phyloP scores from a whole-genome alignment of 257 asterid genomes.

The Anisodus tanguticus region DNA sequence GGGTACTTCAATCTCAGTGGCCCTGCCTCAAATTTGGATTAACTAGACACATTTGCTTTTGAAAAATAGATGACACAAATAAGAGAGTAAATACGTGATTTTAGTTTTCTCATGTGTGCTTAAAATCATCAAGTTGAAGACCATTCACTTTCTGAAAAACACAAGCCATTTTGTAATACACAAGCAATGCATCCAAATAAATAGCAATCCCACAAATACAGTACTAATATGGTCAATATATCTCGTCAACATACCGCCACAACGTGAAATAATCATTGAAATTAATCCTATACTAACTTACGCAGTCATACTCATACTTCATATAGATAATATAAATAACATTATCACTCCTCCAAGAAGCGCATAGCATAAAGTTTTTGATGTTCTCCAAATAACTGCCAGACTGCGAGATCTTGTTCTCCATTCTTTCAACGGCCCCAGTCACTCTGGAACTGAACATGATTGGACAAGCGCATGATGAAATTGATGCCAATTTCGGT shows the following conservation, averaged over 20 bases:
- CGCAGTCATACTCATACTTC: neutral
- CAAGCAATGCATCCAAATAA: neutral
- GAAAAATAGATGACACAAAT: too few species aligned
- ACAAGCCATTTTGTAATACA: too few species aligned
- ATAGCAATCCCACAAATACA: neutral
- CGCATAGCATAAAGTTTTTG: neutral
- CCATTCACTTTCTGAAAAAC: too few species aligned
- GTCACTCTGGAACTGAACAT: neutral
- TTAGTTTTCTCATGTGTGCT: too few species aligned
- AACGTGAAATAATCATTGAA: neutral
- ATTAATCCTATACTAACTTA: neutral
- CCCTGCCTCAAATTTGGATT: neutral
- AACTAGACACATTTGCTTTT: too few species aligned
- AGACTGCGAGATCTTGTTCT: neutral
- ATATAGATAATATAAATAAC: neutral
- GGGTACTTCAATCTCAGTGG: slow-evolving; percentile 14
- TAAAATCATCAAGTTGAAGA: too few species aligned
- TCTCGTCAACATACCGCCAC: neutral
- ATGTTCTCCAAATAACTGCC: neutral
- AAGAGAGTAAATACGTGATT: too few species aligned
- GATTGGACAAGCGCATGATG: neutral
- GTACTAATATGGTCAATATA: neutral
- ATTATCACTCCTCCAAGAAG: slow-evolving; percentile 15
- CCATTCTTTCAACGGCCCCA: neutral
- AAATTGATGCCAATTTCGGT: neutral